Conservation (phyloP, 805 yeast species). For the Sporopachydermia quercuum region DNA sequence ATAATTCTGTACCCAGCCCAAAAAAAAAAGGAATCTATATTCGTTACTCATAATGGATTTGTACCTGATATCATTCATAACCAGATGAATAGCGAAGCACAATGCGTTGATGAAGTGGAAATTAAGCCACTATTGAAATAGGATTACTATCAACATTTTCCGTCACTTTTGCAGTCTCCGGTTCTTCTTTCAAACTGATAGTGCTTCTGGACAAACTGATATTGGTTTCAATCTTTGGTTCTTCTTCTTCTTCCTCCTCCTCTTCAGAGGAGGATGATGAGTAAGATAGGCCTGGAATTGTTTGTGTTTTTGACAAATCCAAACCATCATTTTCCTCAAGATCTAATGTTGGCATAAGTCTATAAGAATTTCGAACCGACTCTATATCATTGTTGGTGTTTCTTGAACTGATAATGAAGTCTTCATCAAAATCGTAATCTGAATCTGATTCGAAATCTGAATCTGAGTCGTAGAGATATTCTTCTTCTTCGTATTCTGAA, state of each 20-base stretch:
- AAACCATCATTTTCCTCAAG: slow-evolving; percentile 6
- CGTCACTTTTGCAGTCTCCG: no score
- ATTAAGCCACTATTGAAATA: background rate
- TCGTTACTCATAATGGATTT: no score
- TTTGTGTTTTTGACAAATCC: slow-evolving; percentile 3
- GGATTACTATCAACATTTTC: background rate
- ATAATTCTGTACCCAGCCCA: no score
- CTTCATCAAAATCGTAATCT: slow-evolving; percentile 12
- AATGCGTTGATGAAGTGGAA: background rate
- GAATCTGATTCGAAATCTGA: slow-evolving; percentile 16
- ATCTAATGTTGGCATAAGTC: slow-evolving; percentile 10
- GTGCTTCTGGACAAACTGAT: no score
- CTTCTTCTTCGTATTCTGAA: background rate
- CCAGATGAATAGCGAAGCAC: no score
- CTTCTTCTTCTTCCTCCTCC: slow-evolving; percentile 11
- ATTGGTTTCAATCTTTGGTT: no score
- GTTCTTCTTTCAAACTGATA: no score
- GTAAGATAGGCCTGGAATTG: slow-evolving; percentile 8
- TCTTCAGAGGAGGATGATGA: slow-evolving; percentile 11
- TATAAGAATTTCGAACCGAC: slow-evolving; percentile 6
- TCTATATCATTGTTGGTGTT: slow-evolving; percentile 5
- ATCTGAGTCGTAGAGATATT: slow-evolving; percentile 16
- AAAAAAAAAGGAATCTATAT: no score
- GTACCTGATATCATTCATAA: no score
- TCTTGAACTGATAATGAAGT: slow-evolving; percentile 3